Base-by-base conservation (phyloP, 2,329 filamentous ascomycete genomes). In the Hirsutella thompsonii region DNA sequence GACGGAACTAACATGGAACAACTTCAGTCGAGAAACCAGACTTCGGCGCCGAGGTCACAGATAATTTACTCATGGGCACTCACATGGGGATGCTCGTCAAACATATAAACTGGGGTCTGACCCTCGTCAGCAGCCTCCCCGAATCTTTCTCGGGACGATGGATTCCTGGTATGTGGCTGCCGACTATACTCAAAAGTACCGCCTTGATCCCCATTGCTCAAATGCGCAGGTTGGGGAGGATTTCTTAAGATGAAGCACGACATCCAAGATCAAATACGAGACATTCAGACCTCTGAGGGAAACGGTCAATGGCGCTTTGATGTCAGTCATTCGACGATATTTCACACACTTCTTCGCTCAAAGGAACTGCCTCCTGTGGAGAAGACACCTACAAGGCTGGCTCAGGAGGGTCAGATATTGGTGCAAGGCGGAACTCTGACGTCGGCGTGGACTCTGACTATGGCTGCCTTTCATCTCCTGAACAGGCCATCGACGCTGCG, bases 341-440 rank as follows among this genome's bases (percentile, higher is more conserved):
- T 65, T 35, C 49, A 56, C 19, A 55, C 59, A 16, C 4, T 64
- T 28, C 46, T 62, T 16, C 50, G 54, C 2, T 57, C 57, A 8
- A 52, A 53, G 32, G 23, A 46, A 10, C 53, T 63, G 2, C 57
- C 61, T 1, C 43, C 49, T 8, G 42, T 47, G 4, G 60, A 64
- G 45, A 65, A 63, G 49, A 51, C 48, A 8, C 48, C 55, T 5
- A 46, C 48, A 14, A 53, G 57, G 3, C 55, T 65, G 9, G 56
- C 55, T 8, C 60, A 64, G 9, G 63, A 66, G 36, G 62, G 59
- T 4, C 59, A 63, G 38, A 54, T 56, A 8, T 48, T 63, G n/a
- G 51, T 62, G 4, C 51, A 58, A 39, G 62, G 60, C 2, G 63
- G 62, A 8, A 64, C 61, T 3, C 53, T 66, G 43, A 67, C 63